phyloP scores from a whole-genome alignment of 1,284 basidiomycete species.

The Sporisorium exsertum region DNA sequence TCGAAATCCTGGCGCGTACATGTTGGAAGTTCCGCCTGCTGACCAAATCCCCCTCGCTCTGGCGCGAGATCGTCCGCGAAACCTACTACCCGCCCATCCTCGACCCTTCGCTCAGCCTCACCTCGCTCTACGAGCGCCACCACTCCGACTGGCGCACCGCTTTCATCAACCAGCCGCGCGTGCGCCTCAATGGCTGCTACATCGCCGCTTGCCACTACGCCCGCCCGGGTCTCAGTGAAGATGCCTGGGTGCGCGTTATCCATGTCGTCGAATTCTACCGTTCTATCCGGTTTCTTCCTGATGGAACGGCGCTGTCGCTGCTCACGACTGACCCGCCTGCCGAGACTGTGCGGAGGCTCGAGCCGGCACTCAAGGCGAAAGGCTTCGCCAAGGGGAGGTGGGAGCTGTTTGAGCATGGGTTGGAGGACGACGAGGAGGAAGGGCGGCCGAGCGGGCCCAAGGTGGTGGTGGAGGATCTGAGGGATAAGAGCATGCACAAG shows the following conservation, averaged over 20 bases:
- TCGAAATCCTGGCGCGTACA: slow-evolving; percentile 58
- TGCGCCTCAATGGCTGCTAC: slow-evolving; percentile 66
- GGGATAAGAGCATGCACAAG: slow-evolving; percentile 70
- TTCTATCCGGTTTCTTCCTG: slow-evolving; percentile 84
- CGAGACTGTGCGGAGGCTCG: slow-evolving; percentile 81
- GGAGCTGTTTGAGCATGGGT: slow-evolving; percentile 52
- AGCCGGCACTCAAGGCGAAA: slow-evolving; percentile 77
- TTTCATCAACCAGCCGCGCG: slow-evolving; percentile 65
- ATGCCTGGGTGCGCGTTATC: slow-evolving; percentile 66
- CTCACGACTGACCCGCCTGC: slow-evolving; percentile 85
- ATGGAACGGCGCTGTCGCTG: slow-evolving; percentile 86
- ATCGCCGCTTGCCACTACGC: slow-evolving; percentile 66
- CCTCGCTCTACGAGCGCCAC: slow-evolving; percentile 39
- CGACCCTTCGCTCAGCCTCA: slow-evolving; percentile 22
- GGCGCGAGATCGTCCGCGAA: slow-evolving; percentile 58
- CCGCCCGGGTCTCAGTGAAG: slow-evolving; percentile 59
- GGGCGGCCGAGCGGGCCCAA: slow-evolving; percentile 49
- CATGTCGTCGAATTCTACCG: slow-evolving; percentile 76
- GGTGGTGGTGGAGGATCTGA: slow-evolving; percentile 60
- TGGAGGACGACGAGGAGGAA: slow-evolving; percentile 51
- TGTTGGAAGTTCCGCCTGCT: slow-evolving; percentile 65
- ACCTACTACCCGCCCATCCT: slow-evolving; percentile 60
- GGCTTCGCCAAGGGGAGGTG: slow-evolving; percentile 76
- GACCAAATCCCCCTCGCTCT: slow-evolving; percentile 54
- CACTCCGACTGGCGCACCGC: slow-evolving; percentile 59